Percentiles rank a stretch among this genome's conserved stretches.
These are phyloP conservation scores for Penicillium riverlandense DNA, from an alignment of 495 filamentous ascomycete genomes.

Conservation along the genomic window DNA sequence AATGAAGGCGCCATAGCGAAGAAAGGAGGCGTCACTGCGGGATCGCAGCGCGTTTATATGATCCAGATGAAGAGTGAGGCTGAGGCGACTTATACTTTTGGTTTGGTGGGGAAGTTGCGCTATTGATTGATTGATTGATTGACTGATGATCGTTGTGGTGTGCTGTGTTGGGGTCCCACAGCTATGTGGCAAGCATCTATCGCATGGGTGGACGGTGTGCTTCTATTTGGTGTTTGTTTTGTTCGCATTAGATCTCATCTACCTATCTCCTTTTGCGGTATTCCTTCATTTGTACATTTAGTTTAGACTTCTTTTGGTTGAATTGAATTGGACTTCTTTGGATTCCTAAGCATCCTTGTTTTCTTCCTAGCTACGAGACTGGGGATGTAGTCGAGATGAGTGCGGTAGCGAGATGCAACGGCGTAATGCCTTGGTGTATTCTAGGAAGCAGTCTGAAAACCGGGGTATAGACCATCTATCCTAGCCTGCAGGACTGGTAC, in stretches of 20 bases:
- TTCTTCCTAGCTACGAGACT: too few species aligned
- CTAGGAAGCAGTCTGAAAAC: too few species aligned
- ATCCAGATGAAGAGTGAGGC: constrained; percentile 67
- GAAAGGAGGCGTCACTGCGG: constrained; percentile 62
- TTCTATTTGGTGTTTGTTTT: background rate
- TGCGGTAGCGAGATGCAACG: too few species aligned
- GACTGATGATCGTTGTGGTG: too few species aligned
- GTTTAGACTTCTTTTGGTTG: constrained; percentile 1
- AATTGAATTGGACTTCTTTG: background rate
- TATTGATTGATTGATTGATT: constrained; percentile 29
- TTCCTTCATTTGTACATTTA: constrained; percentile 10
- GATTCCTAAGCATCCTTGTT: too few species aligned
- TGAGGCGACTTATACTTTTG: constrained; percentile 54
- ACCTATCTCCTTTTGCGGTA: background rate
- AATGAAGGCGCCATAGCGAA: constrained; percentile 58
- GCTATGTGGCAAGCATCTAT: background rate
- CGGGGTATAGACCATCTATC: too few species aligned
- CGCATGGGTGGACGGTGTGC: constrained; percentile 4
- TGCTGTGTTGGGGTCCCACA: background rate
- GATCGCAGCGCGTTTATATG: constrained; percentile 71
- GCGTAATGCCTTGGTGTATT: too few species aligned
- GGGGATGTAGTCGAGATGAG: too few species aligned
- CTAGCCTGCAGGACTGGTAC: too few species aligned
- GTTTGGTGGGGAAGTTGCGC: constrained; percentile 51
- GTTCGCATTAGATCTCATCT: constrained; percentile 1